A percentile compares a stretch with the other conserved stretches of the same genome.
Evolutionary conservation across 139 green algal genomes (phyloP).

Genomic region (Tetradesmus obliquus): DNA sequence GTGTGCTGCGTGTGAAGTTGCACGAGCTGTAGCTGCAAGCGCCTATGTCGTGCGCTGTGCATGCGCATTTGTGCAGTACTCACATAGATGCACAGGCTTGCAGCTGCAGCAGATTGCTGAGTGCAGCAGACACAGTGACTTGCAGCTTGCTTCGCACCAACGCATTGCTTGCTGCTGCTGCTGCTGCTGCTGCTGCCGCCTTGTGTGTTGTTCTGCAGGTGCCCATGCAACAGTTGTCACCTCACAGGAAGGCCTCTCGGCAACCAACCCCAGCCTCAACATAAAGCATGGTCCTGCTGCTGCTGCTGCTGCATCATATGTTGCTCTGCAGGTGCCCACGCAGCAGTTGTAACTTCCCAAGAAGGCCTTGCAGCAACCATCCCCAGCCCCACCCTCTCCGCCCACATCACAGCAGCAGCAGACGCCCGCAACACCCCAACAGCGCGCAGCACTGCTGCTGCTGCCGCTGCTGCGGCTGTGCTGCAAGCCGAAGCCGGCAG

Average conservation of each 20-base stretch:
- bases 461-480: neutral
- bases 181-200: neutral
- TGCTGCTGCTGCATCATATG: neutral
- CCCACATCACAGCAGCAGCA: neutral
- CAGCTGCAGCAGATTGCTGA: too few relatives aligned
- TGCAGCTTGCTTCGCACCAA: too few relatives aligned
- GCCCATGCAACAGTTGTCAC: conserved; percentile 32
- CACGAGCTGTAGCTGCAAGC: neutral
- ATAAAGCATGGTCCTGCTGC: neutral
- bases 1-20: neutral
- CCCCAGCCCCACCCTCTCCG: neutral
- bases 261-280: neutral
- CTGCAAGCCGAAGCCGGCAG: neutral
- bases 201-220: neutral
- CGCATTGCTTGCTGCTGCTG: neutral
- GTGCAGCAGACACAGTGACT: too few relatives aligned
- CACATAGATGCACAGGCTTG: too few relatives aligned
- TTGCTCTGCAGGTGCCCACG: neutral
- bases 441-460: neutral
- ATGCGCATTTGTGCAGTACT: neutral
- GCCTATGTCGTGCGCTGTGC: neutral
- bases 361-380: conserved; percentile 20
- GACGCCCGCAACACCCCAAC: neutral
- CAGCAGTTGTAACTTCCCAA: conserved; percentile 20
- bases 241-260: conserved; percentile 1